Evolutionary conservation across 345 rosid genomes (phyloP).

Genomic region (Citrus mangshanensis): DNA sequence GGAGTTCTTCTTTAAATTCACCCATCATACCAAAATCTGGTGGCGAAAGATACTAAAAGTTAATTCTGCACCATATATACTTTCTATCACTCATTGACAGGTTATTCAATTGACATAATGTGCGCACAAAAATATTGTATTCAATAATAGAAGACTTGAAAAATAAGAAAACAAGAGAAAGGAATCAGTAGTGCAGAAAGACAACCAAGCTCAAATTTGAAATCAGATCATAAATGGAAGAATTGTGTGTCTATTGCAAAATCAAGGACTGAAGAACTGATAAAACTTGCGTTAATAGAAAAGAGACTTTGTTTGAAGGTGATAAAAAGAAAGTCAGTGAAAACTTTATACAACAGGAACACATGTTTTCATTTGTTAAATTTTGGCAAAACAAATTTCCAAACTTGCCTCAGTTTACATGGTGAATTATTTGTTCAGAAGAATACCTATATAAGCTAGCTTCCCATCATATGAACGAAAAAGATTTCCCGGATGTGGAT

Average conservation of each 20-base stretch:
- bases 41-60: conserved; percentile 28
- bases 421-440: conserved; percentile 1
- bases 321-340: background rate
- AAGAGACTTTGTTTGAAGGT: background rate
- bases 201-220: background rate
- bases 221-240: background rate
- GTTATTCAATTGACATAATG: conserved; percentile 6
- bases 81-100: conserved; percentile 2
- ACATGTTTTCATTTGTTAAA: background rate
- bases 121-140: background rate
- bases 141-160: background rate
- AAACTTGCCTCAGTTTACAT: background rate
- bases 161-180: background rate
- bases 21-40: conserved; percentile 99
- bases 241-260: background rate
- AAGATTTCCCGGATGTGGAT: conserved; percentile 98
- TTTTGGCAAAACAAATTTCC: background rate
- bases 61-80: conserved; percentile 17
- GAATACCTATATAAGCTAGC: conserved; percentile 86
- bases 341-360: background rate
- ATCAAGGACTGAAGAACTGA: background rate
- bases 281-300: too few relatives aligned
- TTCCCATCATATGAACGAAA: conserved; percentile 84
- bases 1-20: conserved; percentile 86
- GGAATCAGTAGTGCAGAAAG: background rate